These are phyloP conservation scores for Lactifluus subvellereus DNA, from an alignment of 768 basidiomycete genomes.

Conservation along the genomic window DNA sequence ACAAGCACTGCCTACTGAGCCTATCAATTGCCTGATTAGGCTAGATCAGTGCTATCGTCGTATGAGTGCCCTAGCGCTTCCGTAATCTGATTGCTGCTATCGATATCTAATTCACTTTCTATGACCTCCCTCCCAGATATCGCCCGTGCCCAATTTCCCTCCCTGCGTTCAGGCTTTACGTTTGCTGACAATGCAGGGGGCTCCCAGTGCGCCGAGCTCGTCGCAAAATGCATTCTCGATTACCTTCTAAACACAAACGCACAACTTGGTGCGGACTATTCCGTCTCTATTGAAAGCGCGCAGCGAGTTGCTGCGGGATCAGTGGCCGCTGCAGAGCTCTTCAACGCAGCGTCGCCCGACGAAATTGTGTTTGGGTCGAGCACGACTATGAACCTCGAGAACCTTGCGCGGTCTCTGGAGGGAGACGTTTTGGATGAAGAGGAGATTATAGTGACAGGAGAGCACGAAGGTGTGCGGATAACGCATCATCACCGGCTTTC, in stretches of 20 bases:
- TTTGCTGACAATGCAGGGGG: slow-evolving; percentile 78
- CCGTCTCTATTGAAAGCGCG: slow-evolving; percentile 48
- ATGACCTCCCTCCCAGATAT: slow-evolving; percentile 32
- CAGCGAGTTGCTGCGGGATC: slow-evolving; percentile 47
- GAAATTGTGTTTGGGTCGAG: slow-evolving; percentile 66
- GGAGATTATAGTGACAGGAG: slow-evolving; percentile 70
- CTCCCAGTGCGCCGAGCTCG: slow-evolving; percentile 52
- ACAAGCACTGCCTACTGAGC: no score
- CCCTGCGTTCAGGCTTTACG: slow-evolving; percentile 52
- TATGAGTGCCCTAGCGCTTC: no score
- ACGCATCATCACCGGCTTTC: not conserved
- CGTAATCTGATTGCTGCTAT: not conserved
- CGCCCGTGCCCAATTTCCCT: slow-evolving; percentile 58
- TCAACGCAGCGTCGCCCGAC: slow-evolving; percentile 55
- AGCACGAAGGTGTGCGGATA: slow-evolving; percentile 60
- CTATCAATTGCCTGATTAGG: no score
- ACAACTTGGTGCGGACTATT: slow-evolving; percentile 68
- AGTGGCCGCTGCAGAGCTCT: slow-evolving; percentile 47
- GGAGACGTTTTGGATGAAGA: slow-evolving; percentile 49
- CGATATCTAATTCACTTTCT: not conserved
- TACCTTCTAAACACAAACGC: slow-evolving; percentile 70
- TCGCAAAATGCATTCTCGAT: slow-evolving; percentile 55
- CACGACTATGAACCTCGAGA: slow-evolving; percentile 64
- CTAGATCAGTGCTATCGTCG: no score
- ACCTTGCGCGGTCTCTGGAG: slow-evolving; percentile 59